These are phyloP conservation scores for Francoa sonchifolia DNA, from an alignment of 441 rosid species.

Conservation along the genomic window DNA sequence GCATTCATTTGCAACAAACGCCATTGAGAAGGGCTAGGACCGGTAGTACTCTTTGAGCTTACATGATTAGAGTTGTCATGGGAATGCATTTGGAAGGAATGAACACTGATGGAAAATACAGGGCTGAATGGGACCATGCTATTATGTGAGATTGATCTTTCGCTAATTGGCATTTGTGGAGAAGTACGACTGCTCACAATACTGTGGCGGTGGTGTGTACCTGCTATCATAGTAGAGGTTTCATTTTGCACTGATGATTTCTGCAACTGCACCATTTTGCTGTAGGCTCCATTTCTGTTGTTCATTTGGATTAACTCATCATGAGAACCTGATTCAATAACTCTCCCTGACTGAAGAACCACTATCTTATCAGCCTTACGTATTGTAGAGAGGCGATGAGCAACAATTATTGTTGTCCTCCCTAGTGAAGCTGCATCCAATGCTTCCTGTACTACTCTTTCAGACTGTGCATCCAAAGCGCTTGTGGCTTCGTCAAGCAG, in stretches of 20 bases:
- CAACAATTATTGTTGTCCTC: conserved; percentile 25
- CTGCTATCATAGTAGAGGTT: conserved; percentile 2
- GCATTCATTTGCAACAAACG: conserved; percentile 25
- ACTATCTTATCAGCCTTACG: conserved; percentile 20
- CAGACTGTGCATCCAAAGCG: conserved; percentile 24
- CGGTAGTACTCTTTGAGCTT: conserved; percentile 2
- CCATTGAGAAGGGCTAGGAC: conserved; percentile 14
- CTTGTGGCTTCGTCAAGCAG: no score
- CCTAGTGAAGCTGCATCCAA: conserved; percentile 27
- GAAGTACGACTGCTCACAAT: conserved; percentile 1
- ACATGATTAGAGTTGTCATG: conserved; percentile 7
- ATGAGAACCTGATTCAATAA: conserved; percentile 31
- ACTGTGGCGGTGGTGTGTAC: conserved; percentile 2
- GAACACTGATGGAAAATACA: conserved; percentile 14
- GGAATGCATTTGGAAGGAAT: conserved; percentile 7
- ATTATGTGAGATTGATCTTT: conserved; percentile 13
- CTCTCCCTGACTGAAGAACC: conserved; percentile 25
- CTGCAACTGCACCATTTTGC: conserved; percentile 28
- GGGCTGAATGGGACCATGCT: conserved; percentile 20
- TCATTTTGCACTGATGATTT: conserved; percentile 15
- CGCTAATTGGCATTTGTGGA: conserved; percentile 11
- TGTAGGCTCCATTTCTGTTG: conserved; percentile 18
- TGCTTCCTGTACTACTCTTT: conserved; percentile 30
- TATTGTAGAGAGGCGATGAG: conserved; percentile 33
- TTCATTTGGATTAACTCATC: conserved; percentile 23